phyloP scores from a whole-genome alignment of 2,329 filamentous ascomycete genomes.

The Ascomycota sp. region DNA sequence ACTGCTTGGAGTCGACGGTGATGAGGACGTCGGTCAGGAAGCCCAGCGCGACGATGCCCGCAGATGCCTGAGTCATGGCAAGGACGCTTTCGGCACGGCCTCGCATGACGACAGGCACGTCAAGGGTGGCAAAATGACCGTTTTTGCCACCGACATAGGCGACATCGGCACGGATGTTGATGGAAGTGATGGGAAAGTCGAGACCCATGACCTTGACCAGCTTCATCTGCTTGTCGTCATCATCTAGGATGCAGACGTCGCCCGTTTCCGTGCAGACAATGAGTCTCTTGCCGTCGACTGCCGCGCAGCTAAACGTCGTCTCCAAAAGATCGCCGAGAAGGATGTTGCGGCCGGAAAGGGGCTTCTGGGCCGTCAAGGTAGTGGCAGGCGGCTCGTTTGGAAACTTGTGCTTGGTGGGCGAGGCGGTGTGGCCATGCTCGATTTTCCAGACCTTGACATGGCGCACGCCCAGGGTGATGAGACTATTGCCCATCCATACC shows the following conservation, averaged over 20 bases:
- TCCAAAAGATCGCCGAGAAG: slow-evolving; percentile 64
- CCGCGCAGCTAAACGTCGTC: slow-evolving; percentile 60
- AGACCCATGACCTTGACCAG: slow-evolving; percentile 42
- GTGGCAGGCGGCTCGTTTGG: slow-evolving; percentile 16
- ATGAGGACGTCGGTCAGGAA: slow-evolving; percentile 45
- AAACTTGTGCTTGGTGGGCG: slow-evolving; percentile 41
- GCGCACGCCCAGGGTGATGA: slow-evolving; percentile 72
- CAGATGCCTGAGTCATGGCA: slow-evolving; percentile 14
- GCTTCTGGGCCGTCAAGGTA: slow-evolving; percentile 23
- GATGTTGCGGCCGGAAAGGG: slow-evolving; percentile 69
- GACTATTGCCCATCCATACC: slow-evolving; percentile 65
- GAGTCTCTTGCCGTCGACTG: slow-evolving; percentile 50
- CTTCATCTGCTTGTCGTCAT: slow-evolving; percentile 48
- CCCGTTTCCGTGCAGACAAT: slow-evolving; percentile 74
- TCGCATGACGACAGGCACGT: slow-evolving; percentile 25
- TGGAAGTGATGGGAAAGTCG: slow-evolving; percentile 45
- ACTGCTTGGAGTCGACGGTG: slow-evolving; percentile 52
- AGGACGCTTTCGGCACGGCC: slow-evolving; percentile 17
- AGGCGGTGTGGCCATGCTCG: slow-evolving; percentile 37
- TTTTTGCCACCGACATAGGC: slow-evolving; percentile 49
- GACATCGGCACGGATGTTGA: slow-evolving; percentile 34
- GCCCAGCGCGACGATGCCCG: slow-evolving; percentile 42
- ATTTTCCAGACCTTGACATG: slow-evolving; percentile 88
- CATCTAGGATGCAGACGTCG: slow-evolving; percentile 72
- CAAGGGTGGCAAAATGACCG: slow-evolving; percentile 32